Conservation (phyloP, 768 basidiomycete genomes). For the Phylloporus scabripes region DNA sequence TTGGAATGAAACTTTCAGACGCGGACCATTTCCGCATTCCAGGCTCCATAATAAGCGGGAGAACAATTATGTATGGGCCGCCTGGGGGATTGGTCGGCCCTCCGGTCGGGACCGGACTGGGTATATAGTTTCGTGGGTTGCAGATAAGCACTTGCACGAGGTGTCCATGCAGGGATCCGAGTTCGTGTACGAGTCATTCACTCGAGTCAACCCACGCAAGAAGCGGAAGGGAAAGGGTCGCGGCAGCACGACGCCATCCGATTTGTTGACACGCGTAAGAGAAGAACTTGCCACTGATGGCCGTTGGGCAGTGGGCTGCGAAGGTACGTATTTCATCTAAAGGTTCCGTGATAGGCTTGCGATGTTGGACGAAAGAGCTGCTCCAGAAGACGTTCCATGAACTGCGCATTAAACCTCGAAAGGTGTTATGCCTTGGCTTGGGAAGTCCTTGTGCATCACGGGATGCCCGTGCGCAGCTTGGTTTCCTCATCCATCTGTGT, state of each 20-base stretch:
- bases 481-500: constrained; percentile 54
- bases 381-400: constrained; percentile 31
- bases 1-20: background rate
- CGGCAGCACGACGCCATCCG: constrained; percentile 29
- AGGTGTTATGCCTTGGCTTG: constrained; percentile 64
- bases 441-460: constrained; percentile 64
- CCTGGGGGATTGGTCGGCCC: background rate
- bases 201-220: constrained; percentile 45
- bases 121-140: background rate
- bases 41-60: background rate
- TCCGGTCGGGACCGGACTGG: background rate
- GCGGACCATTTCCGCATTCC: constrained; percentile 17
- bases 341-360: constrained; percentile 2
- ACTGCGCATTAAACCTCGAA: constrained; percentile 20
- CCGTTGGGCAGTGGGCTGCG: constrained; percentile 52
- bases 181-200: constrained; percentile 47
- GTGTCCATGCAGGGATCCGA: background rate
- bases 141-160: background rate
- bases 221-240: constrained; percentile 39
- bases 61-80: background rate
- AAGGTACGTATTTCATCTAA: constrained; percentile 41
- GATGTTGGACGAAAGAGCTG: constrained; percentile 28
- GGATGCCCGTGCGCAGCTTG: constrained; percentile 64
- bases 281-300: constrained; percentile 41
- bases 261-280: constrained; percentile 38